A percentile compares a stretch with the other conserved stretches of the same genome.
phyloP scores from a whole-genome alignment of 495 filamentous ascomycete species.

The Xylaria curta region DNA sequence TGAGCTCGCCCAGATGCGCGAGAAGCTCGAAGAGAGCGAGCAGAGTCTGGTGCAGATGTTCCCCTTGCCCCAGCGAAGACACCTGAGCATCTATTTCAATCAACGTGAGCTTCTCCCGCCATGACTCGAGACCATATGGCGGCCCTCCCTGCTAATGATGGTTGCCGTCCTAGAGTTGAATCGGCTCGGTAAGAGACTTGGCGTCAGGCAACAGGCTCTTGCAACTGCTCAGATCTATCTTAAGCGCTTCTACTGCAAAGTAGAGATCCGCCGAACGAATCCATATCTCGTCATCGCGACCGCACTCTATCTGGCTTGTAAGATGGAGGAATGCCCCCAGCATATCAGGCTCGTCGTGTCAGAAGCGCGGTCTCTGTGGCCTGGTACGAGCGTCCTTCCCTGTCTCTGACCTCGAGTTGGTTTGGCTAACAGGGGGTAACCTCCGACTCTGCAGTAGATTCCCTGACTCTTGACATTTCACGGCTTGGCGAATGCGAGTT shows the following conservation, averaged over 20 bases:
- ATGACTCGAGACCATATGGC: not conserved
- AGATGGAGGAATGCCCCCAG: slow-evolving; percentile 98
- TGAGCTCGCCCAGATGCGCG: slow-evolving; percentile 73
- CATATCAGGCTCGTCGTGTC: slow-evolving; percentile 88
- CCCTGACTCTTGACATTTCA: slow-evolving; percentile 79
- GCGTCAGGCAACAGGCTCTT: slow-evolving; percentile 87
- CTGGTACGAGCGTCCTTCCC: slow-evolving; percentile 58
- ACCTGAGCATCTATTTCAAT: slow-evolving; percentile 91
- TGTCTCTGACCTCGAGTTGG: slow-evolving; percentile 32
- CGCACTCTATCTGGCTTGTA: slow-evolving; percentile 93
- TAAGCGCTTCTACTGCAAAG: slow-evolving; percentile 89
- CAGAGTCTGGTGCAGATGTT: slow-evolving; percentile 73
- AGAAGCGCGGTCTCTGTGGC: slow-evolving; percentile 88
- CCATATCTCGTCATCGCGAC: slow-evolving; percentile 91
- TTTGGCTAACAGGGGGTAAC: slow-evolving; percentile 7
- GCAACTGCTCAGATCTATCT: slow-evolving; percentile 95
- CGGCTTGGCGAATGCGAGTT: slow-evolving; percentile 97
- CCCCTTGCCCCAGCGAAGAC: slow-evolving; percentile 78
- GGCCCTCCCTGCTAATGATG: not conserved
- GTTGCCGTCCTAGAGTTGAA: slow-evolving; percentile 66
- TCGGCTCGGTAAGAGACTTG: slow-evolving; percentile 78
- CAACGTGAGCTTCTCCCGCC: slow-evolving; percentile 64
- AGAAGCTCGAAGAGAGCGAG: slow-evolving; percentile 75
- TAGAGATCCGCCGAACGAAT: slow-evolving; percentile 91
- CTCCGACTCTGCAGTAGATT: slow-evolving; percentile 56